Evolutionary conservation across 352 stramenopile genomes (phyloP), one percentile per base, ranked within the genome.

Genomic region (Elongisporangium anandrum): DNA sequence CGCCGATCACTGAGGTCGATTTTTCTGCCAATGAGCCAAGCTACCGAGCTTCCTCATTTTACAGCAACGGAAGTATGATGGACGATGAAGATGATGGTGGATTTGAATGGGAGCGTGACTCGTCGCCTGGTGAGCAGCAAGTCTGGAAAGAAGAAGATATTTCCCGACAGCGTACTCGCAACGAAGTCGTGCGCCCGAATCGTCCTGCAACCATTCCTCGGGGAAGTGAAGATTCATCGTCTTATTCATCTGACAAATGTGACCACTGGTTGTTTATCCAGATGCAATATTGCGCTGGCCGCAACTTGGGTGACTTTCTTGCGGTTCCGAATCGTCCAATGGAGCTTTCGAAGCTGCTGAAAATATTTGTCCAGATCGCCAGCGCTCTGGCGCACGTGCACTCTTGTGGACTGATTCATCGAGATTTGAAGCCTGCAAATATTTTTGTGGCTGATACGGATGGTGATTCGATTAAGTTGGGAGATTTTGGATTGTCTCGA

Each of bases 241-340:
- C 70, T 10, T 75, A 81, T 41, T 70, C 76, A 2, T 52, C 61
- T 17, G 77, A 90, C 53, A 77, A 73, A 29, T 92, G 80, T 61
- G 88, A 96, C 52, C 87, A 96, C 60, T 92, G 85, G 82, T 62
- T 97, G 54, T 97, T 95, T 62, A 97, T 97, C 52, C 88, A 97
- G 64, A 97, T 97, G 90, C 85, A 92, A 57, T 95, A 96, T 67
- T 97, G 88, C 68, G 85, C 85, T 17, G 81, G 77, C 0, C 77
- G 87, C 49, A 96, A 92, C 22, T 77, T 97, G n/a, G 82, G 75
- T 10, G 83, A 96, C 48, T 95, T 92, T 64, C 60, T 97, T 49
- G 70, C 79, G 20, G 66, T 92, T 17, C 81, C 82, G 4, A 83
- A 65, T 7, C 80, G 83, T 4, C 71, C 77, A 16, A 90, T 94